Evolutionary conservation across 176 grass and related monocot species (phyloP).

Genomic region (Areca catechu): DNA sequence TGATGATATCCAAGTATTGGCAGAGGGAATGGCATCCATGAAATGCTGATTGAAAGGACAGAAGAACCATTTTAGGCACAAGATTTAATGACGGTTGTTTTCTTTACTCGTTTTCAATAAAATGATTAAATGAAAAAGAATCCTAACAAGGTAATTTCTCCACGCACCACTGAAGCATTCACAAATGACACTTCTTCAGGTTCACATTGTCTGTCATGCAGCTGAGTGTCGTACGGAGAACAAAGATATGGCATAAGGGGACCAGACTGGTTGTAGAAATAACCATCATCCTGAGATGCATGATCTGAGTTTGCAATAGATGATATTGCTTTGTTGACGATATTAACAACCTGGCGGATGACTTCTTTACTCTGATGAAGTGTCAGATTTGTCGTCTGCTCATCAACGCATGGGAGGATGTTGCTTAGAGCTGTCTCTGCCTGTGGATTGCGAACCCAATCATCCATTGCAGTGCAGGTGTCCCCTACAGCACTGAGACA

Average conservation of each 20-base stretch:
- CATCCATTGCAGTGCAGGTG: conserved; percentile 49
- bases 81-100: too few relatives aligned
- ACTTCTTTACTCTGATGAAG: conserved; percentile 50
- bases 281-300: conserved; percentile 2
- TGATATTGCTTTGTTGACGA: conserved; percentile 40
- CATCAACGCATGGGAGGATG: conserved; percentile 62
- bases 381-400: conserved; percentile 22
- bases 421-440: conserved; percentile 49
- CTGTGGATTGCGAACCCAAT: conserved; percentile 46
- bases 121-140: too few relatives aligned
- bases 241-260: conserved; percentile 35
- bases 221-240: conserved; percentile 33
- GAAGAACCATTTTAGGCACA: too few relatives aligned
- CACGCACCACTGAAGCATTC: background rate
- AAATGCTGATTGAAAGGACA: too few relatives aligned
- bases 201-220: conserved; percentile 24
- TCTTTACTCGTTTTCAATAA: too few relatives aligned
- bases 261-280: conserved; percentile 51
- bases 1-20: too few relatives aligned
- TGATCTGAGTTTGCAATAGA: conserved; percentile 28
- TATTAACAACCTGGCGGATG: conserved; percentile 31
- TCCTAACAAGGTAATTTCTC: background rate
- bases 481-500: conserved; percentile 39
- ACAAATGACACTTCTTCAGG: conserved; percentile 26
- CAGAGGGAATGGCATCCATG: too few relatives aligned